Evolutionary conservation across 805 yeast species (phyloP).

Genomic region (Huiozyma sinensis): DNA sequence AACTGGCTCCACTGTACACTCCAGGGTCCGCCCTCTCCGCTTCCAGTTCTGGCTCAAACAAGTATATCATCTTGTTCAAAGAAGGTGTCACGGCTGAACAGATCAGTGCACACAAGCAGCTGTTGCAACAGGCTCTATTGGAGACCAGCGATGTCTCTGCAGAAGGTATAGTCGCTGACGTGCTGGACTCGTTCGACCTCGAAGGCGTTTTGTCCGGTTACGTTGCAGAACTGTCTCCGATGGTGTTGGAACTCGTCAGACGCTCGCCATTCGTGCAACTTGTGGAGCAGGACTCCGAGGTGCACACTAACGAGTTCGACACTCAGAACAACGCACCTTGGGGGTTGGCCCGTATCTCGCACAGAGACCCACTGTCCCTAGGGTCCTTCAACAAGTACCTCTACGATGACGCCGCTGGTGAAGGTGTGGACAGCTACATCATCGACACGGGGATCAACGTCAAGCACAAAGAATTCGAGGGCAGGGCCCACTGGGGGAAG

Average conservation of each 20-base stretch:
- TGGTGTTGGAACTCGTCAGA: conserved; percentile 64
- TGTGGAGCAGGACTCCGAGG: conserved; percentile 69
- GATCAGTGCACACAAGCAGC: conserved; percentile 53
- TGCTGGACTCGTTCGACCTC: conserved; percentile 51
- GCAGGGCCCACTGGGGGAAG: conserved; percentile 80
- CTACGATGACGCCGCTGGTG: conserved; percentile 64
- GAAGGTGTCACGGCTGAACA: conserved; percentile 43
- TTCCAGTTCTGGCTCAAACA: conserved; percentile 49
- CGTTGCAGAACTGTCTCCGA: conserved; percentile 72
- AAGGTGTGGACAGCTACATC: conserved; percentile 77
- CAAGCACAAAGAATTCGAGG: conserved; percentile 66
- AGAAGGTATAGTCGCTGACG: conserved; percentile 36
- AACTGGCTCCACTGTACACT: conserved; percentile 34
- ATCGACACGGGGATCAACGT: conserved; percentile 83
- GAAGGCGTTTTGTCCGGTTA: conserved; percentile 59
- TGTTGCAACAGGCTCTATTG: conserved; percentile 39
- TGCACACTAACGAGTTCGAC: conserved; percentile 49
- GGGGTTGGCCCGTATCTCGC: conserved; percentile 89
- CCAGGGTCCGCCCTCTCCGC: conserved; percentile 1
- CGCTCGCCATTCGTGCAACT: conserved; percentile 52
- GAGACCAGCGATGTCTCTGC: conserved; percentile 3
- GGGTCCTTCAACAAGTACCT: conserved; percentile 65
- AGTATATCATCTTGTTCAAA: conserved; percentile 81
- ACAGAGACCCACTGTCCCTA: conserved; percentile 58
- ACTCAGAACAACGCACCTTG: conserved; percentile 83